Base-by-base conservation (phyloP, 495 filamentous ascomycete genomes). In the Xanthoparmelia taractica region DNA sequence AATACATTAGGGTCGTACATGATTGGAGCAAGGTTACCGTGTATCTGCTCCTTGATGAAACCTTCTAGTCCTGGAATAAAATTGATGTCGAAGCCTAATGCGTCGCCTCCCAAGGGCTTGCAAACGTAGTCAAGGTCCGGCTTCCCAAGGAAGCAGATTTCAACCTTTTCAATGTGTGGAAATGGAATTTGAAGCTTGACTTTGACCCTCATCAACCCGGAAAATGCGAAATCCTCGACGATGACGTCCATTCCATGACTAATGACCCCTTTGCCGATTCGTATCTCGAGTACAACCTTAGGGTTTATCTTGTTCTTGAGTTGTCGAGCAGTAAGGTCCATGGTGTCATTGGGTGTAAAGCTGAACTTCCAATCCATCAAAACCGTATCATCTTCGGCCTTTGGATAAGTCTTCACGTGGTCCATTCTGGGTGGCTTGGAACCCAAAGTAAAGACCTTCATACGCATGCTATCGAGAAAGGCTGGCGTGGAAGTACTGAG, bases 301-400 rank as follows among this genome's bases (percentile, higher is more conserved):
- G 94, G 94, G 72, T 99, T 97, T 73, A 97, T 81, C 77, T 95
- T 97, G 75, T 93, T 89, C 77, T 91, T 94, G 67, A 95, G 73
- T 70, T 99, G 94, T 52, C 87, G 85, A 27, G 85, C 78, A 8
- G 94, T 99, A 80, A 99, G 80, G 75, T 99, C 94, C 64, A 88
- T 84, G 13, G 81, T 88, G 73, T 99, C 94, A 68, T 93, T 97
- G 12, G 94, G 94, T 0, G 89, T 97, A 75, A 99, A 99, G 77
- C 92, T 97, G 76, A 99, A 97, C 68, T 96, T 92, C 94, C 94
- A 99, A 71, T 99, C 94, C 95, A 97, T 99, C 60, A 97, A 82
- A 48, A 99, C 89, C 60, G 88, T 88, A 69, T 99, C 93, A 55
- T 96, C 91, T 54, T 96, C 90, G 17, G 90, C 89, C 76, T 96